Base-by-base conservation (phyloP, 805 yeast genomes). In the Lipomyces sp. region DNA sequence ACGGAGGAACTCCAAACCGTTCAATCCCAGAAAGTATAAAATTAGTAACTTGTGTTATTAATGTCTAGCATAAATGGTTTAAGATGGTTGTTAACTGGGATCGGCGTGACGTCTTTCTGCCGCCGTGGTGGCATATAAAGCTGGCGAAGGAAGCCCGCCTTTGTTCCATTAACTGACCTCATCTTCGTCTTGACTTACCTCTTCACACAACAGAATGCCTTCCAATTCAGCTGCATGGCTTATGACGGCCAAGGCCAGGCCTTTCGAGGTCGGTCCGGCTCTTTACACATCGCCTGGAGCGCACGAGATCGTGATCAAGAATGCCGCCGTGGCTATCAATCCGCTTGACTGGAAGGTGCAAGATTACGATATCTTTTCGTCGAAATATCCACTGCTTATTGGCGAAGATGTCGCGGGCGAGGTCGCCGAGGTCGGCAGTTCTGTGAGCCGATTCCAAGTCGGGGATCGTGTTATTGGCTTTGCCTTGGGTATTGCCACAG, bases 321-420 rank as follows among this genome's bases (percentile, higher is more conserved):
- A 42, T 19, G 26, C 36, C 10, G 60, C 64, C 14, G 57, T 52
- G 10, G 64, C 62, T 11, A 41, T 61, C 29, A 63, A 63, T 39
- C 67, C 65, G 23, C 47, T 60, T 28, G 66, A 63, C 36, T 56
- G 59, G 45, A 46, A 51, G 39, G 28, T 43, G 22, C 46, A 45
- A 21, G 41, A 7, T 7, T 21, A 36, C 19, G 28, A 19, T 19
- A 10, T 43, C 29, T 16, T 42, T 13, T 32, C 41, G 14, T 18
- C 37, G 24, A 21, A 34, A 4, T 54, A 53, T 31, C 62, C 62
- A 19, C 32, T 45, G n/a, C 44, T 55, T 14, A 23, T 53, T 13
- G 67, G 67, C 6, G 40, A 31, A 18, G 67, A 63, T 32, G 50
- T 53, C n/a, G 59, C 65, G 2, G 67, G 67, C 18, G 40, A 31